Percentiles rank a stretch among this genome's conserved stretches.
Evolutionary conservation across 768 basidiomycete species (phyloP).

Genomic region (Krasilnikovozyma curviuscula): DNA sequence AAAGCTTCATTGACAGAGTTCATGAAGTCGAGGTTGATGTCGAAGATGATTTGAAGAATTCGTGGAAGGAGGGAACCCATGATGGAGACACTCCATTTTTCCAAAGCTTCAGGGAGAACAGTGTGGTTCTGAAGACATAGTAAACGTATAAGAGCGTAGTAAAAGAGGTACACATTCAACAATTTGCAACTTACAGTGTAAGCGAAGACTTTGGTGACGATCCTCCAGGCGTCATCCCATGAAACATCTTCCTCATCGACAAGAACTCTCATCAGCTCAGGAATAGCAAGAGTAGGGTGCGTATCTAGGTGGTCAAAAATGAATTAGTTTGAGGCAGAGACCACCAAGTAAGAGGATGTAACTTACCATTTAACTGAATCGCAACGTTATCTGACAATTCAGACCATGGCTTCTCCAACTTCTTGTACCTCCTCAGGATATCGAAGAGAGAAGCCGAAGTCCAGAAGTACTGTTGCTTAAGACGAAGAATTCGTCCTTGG

Average conservation of each 20-base stretch:
- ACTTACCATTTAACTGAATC: slow-evolving; percentile 64
- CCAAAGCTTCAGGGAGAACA: slow-evolving; percentile 1
- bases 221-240: slow-evolving; percentile 73
- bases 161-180: too few species aligned
- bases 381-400: slow-evolving; percentile 70
- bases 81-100: slow-evolving; percentile 80
- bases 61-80: slow-evolving; percentile 68
- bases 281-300: slow-evolving; percentile 85
- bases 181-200: slow-evolving; percentile 37
- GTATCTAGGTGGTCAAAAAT: slow-evolving; percentile 36
- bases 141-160: too few species aligned
- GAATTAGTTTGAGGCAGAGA: slow-evolving; percentile 1
- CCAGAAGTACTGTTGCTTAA: slow-evolving; percentile 43
- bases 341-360: not conserved
- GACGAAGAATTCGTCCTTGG: slow-evolving; percentile 34
- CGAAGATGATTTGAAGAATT: slow-evolving; percentile 62
- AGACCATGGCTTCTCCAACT: slow-evolving; percentile 55
- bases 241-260: slow-evolving; percentile 69
- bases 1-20: slow-evolving; percentile 70
- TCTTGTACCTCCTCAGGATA: slow-evolving; percentile 11
- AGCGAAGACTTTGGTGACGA: slow-evolving; percentile 76
- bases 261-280: slow-evolving; percentile 33
- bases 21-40: slow-evolving; percentile 35
- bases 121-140: too few species aligned
- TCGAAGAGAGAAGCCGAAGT: slow-evolving; percentile 6